Evolutionary conservation across 345 rosid genomes (phyloP), one percentile per base, ranked within the genome.

Genomic region (Acer yangbiense): DNA sequence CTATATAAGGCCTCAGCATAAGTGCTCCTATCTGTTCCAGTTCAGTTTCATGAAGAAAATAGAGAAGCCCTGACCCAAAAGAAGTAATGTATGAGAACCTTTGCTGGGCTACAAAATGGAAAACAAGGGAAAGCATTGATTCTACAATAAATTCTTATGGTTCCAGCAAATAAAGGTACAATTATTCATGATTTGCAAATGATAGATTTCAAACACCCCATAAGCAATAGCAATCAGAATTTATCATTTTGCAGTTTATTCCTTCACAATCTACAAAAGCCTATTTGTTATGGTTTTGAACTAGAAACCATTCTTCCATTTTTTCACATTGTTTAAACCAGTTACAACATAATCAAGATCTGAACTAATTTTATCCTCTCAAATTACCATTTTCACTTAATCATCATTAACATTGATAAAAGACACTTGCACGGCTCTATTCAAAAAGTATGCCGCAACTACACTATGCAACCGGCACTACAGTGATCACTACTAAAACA

Each of bases 91-190:
- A 32, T 13, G 20, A 32, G 44, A 65, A 71, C 8, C 44, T 9
- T 54, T 21, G 9, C 39, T 14, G 58, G 29, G 13, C 65, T 1
- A 13, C 76, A 61, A 61, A 73, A 73, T 43, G 69, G 44, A 74
- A 39, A 57, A 74, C 50, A 63, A 62, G 43, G 14, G 18, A 11
- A 16, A 10, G n/a, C 29, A 63, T 50, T 27, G 54, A 74, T 48
- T 8, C 48, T 48, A 27, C 27, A 18, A 18, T 29, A 18, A 41
- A 17, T 43, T 41, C 13, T 62, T 20, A 20, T 41, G 20, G n/a
- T 64, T 64, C 61, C 62, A 64, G 48, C 29, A 65, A 32, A 6
- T 60, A 71, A 8, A 74, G 29, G 14, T 63, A 29, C n/a, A 27
- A 1, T 46, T n/a, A 20, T 35, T 52, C 50, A 20, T 32, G 9